These are phyloP conservation scores for Dryas alaskensis DNA, from an alignment of 306 rosid genomes.

Conservation along the genomic window DNA sequence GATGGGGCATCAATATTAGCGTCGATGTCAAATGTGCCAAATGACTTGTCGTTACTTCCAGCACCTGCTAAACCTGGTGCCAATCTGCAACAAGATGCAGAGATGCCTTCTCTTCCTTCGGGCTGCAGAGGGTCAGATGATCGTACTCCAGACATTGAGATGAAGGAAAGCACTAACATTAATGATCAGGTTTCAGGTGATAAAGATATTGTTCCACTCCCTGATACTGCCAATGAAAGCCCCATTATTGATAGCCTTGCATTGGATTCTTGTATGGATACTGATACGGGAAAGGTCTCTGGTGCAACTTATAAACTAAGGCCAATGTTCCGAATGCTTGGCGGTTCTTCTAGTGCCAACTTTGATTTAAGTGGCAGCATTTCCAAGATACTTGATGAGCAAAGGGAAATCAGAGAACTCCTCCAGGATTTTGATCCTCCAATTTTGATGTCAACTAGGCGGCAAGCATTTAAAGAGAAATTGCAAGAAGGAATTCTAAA, in stretches of 20 bases:
- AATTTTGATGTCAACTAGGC: constrained; percentile 49
- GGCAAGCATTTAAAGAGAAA: constrained; percentile 70
- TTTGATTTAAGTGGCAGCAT: constrained; percentile 57
- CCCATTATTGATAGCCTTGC: constrained; percentile 49
- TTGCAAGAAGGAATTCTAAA: constrained; percentile 60
- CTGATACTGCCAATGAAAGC: constrained; percentile 48
- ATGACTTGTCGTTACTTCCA: constrained; percentile 60
- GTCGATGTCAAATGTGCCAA: constrained; percentile 62
- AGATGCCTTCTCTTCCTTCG: constrained; percentile 46
- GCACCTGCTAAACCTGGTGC: constrained; percentile 57
- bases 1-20: constrained; percentile 89
- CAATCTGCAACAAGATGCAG: constrained; percentile 51
- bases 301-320: constrained; percentile 45
- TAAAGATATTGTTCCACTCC: constrained; percentile 45
- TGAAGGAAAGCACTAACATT: constrained; percentile 47
- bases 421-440: constrained; percentile 61
- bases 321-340: constrained; percentile 60
- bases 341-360: constrained; percentile 53
- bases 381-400: constrained; percentile 65
- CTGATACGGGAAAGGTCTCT: constrained; percentile 52
- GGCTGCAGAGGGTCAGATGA: constrained; percentile 46
- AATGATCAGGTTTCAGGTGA: constrained; percentile 46
- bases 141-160: constrained; percentile 43
- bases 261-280: constrained; percentile 43
- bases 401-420: constrained; percentile 60